Percentiles rank a stretch among this genome's conserved stretches.
phyloP scores from a whole-genome alignment of 495 filamentous ascomycete species.

The Neurospora africana region DNA sequence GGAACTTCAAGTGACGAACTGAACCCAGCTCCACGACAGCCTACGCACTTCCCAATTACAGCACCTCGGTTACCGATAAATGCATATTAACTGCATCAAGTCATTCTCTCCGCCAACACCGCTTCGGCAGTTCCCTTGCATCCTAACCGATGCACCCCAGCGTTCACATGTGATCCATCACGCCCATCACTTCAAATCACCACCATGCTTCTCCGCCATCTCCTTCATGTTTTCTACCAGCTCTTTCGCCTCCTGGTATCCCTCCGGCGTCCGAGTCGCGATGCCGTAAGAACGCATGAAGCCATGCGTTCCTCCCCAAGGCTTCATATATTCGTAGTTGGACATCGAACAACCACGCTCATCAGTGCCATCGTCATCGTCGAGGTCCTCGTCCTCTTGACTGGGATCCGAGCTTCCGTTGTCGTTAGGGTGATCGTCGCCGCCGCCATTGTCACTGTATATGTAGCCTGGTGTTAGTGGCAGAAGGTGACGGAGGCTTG shows the following conservation, averaged over 20 bases:
- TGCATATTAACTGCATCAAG: background rate
- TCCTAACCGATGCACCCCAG: too few relatives aligned
- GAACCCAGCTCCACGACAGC: background rate
- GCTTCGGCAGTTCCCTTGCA: too few relatives aligned
- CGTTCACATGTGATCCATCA: too few relatives aligned
- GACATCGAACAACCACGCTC: background rate
- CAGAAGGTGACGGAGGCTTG: background rate
- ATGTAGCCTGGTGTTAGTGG: background rate
- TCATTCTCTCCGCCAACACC: too few relatives aligned
- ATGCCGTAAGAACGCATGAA: background rate
- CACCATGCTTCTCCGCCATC: background rate
- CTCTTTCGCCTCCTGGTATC: background rate
- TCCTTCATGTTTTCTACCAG: background rate
- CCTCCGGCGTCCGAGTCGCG: background rate
- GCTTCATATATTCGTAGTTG: background rate
- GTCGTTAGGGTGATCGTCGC: background rate
- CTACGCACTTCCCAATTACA: background rate
- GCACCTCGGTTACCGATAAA: background rate
- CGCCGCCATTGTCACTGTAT: background rate
- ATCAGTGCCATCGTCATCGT: background rate
- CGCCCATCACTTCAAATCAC: background rate
- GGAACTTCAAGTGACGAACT: background rate
- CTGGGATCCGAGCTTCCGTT: background rate
- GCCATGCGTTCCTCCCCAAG: background rate
- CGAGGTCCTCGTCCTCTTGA: background rate